Percentiles rank a stretch among this genome's conserved stretches.
Evolutionary conservation across 1,284 basidiomycete species (phyloP).

Genomic region (Violaceomyces palustris): DNA sequence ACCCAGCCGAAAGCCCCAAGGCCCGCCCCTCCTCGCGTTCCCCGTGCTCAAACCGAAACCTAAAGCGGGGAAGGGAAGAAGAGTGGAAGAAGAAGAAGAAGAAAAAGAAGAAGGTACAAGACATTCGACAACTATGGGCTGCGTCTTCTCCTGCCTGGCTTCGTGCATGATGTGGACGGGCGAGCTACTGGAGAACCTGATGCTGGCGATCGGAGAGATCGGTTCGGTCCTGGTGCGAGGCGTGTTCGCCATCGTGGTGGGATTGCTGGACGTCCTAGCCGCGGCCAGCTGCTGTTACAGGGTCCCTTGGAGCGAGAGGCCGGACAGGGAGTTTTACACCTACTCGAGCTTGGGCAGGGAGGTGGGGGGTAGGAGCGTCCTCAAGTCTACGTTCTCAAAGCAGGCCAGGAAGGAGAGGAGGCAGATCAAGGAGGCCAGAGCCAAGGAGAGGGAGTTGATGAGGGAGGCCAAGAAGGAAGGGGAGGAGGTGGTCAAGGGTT

Average conservation of each 20-base stretch:
- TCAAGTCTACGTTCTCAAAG: constrained; percentile 17
- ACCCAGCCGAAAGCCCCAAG: neutral
- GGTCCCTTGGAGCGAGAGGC: constrained; percentile 34
- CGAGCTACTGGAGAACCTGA: constrained; percentile 28
- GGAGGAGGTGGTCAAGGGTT: too few relatives aligned
- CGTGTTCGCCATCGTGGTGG: constrained; percentile 30
- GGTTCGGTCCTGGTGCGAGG: constrained; percentile 27
- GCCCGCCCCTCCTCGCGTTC: constrained; percentile 2
- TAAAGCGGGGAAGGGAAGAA: too few relatives aligned
- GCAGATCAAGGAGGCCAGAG: constrained; percentile 39
- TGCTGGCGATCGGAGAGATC: constrained; percentile 35
- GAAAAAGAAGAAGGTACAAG: too few relatives aligned
- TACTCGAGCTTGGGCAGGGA: constrained; percentile 3
- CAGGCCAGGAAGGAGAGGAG: constrained; percentile 13
- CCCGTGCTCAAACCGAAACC: constrained; percentile 5
- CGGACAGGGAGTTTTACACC: constrained; percentile 19
- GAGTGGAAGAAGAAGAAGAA: too few relatives aligned
- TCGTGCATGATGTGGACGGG: constrained; percentile 28
- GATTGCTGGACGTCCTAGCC: constrained; percentile 39
- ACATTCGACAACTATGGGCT: constrained; percentile 35
- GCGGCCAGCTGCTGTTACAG: constrained; percentile 39
- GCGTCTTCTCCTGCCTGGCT: constrained; percentile 34
- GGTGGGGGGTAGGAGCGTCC: constrained; percentile 21
- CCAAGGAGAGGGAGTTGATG: constrained; percentile 24
- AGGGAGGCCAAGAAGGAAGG: constrained; percentile 33